Base-by-base conservation (phyloP, 768 basidiomycete genomes). In the Mycena polygramma region DNA sequence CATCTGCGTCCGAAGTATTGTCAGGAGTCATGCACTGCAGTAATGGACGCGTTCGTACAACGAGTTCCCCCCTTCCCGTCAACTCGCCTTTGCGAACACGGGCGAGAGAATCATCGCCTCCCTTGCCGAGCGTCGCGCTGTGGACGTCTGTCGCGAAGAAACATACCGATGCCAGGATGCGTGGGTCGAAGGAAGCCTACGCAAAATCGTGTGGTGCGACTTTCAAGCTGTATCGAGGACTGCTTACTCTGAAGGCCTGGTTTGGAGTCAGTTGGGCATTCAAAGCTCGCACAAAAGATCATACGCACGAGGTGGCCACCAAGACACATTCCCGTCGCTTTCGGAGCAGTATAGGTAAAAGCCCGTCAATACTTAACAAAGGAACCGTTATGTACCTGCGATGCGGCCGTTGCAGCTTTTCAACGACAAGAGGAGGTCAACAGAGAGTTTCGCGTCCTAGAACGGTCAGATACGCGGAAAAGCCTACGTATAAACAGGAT, bases 131-230 rank as follows among this genome's bases (percentile, higher is more conserved):
- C 0, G 94, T 90, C 1, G 94, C 94, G 57, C 86, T 86, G 80
- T 99, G 97, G 54, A 99, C 90, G 78, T 97, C 96, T 19, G 97
- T 99, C 2, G 94, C 95, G 77, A 98, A 99, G 84, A 94, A 98
- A 81, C 96, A 98, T 49, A 97, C 94, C 0, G 94, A 87, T 0
- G 97, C 85, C 4, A 94, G 84, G 26, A 98, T 88, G 41, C 97
- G 90, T 7, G 87, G 83, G 78, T 99, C 93, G 77, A 98, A 96
- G 0, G 96, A 94, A 57, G 94, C 94, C 94, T 97, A 67, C 7
- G 49, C 36, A 52, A n/a, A 52, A 43, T 24, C 45, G n/a, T 61
- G 11, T 41, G 57, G 30, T n/a, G 26, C 14, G 15, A 52, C 24
- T 26, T 49, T 2, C n/a, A 10, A 15, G n/a, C 7, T 37, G 15